Conservation (phyloP, 768 basidiomycete species). For the Mrakia gelida region DNA sequence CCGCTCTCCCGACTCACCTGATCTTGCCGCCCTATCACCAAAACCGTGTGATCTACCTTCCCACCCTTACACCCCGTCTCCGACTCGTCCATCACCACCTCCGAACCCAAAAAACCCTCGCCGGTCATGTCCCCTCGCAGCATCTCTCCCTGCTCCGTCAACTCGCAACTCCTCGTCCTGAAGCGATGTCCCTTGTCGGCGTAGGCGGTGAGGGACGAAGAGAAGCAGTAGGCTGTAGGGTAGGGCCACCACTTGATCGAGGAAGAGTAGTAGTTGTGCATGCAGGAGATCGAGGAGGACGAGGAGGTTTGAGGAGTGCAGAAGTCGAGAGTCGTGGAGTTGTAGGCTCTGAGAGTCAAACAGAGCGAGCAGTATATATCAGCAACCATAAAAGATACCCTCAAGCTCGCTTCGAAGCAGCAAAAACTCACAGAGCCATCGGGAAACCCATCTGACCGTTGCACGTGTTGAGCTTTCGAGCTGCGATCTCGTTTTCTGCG, state of each 20-base stretch:
- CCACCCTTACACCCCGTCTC: constrained; percentile 29
- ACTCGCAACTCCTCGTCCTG: constrained; percentile 31
- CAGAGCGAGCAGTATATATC: no score
- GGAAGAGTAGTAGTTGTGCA: constrained; percentile 33
- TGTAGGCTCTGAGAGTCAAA: neutral
- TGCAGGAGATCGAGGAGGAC: constrained; percentile 34
- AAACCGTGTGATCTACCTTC: constrained; percentile 32
- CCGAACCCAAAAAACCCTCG: constrained; percentile 38
- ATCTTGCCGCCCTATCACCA: constrained; percentile 41
- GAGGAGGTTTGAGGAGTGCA: constrained; percentile 2
- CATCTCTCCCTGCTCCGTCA: constrained; percentile 34
- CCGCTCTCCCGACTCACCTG: constrained; percentile 38
- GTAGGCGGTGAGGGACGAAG: constrained; percentile 34
- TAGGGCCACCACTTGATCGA: constrained; percentile 42
- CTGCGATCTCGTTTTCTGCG: constrained; percentile 13
- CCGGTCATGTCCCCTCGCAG: constrained; percentile 37
- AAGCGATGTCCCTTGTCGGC: constrained; percentile 28
- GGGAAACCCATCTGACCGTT: neutral
- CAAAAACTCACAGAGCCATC: neutral
- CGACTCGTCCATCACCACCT: constrained; percentile 21
- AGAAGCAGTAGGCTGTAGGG: constrained; percentile 39
- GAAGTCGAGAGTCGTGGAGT: constrained; percentile 1
- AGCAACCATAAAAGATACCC: no score
- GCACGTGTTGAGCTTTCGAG: constrained; percentile 10
- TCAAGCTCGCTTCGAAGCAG: no score